These are phyloP conservation scores for Coleophoma eucalyptorum DNA, from an alignment of 2,329 filamentous ascomycete genomes.

Conservation along the genomic window DNA sequence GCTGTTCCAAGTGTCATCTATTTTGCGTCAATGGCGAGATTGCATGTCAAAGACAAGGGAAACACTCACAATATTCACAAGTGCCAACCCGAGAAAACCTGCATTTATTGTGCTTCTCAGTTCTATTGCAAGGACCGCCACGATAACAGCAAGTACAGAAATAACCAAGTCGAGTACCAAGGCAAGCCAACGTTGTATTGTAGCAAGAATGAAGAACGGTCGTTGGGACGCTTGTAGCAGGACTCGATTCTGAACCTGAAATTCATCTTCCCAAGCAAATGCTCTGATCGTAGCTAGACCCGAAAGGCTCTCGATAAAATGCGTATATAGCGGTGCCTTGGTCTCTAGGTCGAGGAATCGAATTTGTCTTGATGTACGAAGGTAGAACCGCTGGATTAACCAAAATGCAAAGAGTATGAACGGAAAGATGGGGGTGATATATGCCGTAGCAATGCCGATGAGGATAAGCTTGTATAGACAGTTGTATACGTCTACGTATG, in stretches of 20 bases:
- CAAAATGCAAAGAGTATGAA: neutral
- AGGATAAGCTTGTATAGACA: conserved; percentile 1
- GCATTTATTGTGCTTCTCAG: too few relatives aligned
- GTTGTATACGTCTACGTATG: neutral
- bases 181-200: conserved; percentile 51
- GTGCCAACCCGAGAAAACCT: too few relatives aligned
- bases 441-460: neutral
- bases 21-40: too few relatives aligned
- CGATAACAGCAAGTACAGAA: too few relatives aligned
- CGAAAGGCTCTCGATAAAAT: conserved; percentile 52
- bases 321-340: conserved; percentile 54
- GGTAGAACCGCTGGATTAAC: conserved; percentile 49
- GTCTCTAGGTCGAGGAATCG: conserved; percentile 57
- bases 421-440: neutral
- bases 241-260: conserved; percentile 38
- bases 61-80: too few relatives aligned
- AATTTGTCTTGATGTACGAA: conserved; percentile 56
- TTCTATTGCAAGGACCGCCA: too few relatives aligned
- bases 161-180: conserved; percentile 58
- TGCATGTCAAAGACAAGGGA: too few relatives aligned
- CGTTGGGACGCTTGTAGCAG: conserved; percentile 49
- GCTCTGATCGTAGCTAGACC: conserved; percentile 51
- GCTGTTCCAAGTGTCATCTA: too few relatives aligned
- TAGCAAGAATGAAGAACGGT: conserved; percentile 51
- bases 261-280: conserved; percentile 44